A percentile compares a stretch with the other conserved stretches of the same genome.
phyloP scores from a whole-genome alignment of 202 grass and related monocot genomes.

The Eragrostis tef region DNA sequence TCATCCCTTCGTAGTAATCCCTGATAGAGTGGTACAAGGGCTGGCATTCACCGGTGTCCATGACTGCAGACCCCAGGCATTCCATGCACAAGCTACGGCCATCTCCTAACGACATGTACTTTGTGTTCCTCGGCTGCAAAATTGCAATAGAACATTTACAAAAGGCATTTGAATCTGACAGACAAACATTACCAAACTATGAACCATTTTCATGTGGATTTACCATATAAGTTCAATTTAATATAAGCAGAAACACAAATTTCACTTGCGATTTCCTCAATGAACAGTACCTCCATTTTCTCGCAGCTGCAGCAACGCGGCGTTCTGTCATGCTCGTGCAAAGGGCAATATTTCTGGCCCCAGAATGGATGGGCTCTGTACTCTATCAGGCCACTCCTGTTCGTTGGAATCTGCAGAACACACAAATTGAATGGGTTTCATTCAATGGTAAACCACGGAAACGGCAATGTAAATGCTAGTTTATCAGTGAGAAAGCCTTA shows the following conservation, averaged over 20 bases:
- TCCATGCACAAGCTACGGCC: constrained; percentile 89
- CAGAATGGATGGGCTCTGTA: constrained; percentile 95
- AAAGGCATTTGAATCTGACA: constrained; percentile 4
- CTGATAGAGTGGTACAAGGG: constrained; percentile 87
- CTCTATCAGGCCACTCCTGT: constrained; percentile 77
- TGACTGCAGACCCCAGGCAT: constrained; percentile 85
- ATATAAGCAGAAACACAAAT: not conserved
- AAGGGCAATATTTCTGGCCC: constrained; percentile 96
- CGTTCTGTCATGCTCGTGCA: constrained; percentile 79
- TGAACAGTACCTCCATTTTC: constrained; percentile 75
- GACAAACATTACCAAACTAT: not conserved
- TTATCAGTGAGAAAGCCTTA: constrained; percentile 53
- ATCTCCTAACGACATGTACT: constrained; percentile 82
- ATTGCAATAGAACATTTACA: constrained; percentile 4
- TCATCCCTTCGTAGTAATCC: constrained; percentile 98
- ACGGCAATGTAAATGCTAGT: constrained; percentile 32
- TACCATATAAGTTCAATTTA: not conserved
- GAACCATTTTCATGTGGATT: constrained; percentile 11
- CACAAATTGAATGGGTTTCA: not conserved
- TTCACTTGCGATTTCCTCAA: not conserved
- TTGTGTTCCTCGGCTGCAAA: constrained; percentile 73
- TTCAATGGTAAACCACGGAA: not conserved
- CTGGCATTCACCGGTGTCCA: constrained; percentile 92
- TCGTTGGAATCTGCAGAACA: constrained; percentile 73
- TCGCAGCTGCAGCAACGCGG: constrained; percentile 96